Evolutionary conservation across 2,329 filamentous ascomycete species (phyloP), one percentile per base, ranked within the genome.

Genomic region (Talaromyces amestolkiae): DNA sequence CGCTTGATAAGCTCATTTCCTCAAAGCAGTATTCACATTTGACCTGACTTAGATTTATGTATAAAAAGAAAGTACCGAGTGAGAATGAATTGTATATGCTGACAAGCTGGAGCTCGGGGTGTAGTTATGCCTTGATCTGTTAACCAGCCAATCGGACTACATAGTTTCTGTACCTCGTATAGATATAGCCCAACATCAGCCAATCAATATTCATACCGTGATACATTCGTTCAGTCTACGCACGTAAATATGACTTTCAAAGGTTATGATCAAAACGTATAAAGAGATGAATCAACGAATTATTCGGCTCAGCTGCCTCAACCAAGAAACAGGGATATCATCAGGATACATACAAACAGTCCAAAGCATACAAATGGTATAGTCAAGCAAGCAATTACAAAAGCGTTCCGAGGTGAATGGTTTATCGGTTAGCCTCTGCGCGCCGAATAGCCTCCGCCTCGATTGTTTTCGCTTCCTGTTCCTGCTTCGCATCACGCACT

Each of bases 401-500:
- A 53, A 27, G 27, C 24, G 17, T 60, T 59, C 17, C 8, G 24
- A 63, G 17, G 8, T 56, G 13, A 41, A 54, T 47, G 19, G 3
- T 11, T 60, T 31, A 59, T 70, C 35, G 41, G 22, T 66, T 51
- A 13, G 61, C 54, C 59, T 76, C 69, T 35, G 75, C 74, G 58
- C 77, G 79, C 65, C 80, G 79, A 22, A 80, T 76, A 7, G 82
- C 82, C 65, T 81, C 89, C 82, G 78, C 87, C 82, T 79, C 91
- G 76, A 86, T 79, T 76, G 89, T 88, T 71, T 90, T 84, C 37
- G 86, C 86, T 75, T 93, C 89, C 75, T 96, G 90, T 72, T 93
- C 86, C 71, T 92, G 90, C 84, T 96, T 96, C 86, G 92, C 91
- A 79, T 97, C 93, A 67, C 90, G 87, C 54, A 97, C 92, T 82